Percentiles rank a stretch among this genome's conserved stretches.
phyloP scores from a whole-genome alignment of 257 asterid genomes.

The Verbena officinalis region DNA sequence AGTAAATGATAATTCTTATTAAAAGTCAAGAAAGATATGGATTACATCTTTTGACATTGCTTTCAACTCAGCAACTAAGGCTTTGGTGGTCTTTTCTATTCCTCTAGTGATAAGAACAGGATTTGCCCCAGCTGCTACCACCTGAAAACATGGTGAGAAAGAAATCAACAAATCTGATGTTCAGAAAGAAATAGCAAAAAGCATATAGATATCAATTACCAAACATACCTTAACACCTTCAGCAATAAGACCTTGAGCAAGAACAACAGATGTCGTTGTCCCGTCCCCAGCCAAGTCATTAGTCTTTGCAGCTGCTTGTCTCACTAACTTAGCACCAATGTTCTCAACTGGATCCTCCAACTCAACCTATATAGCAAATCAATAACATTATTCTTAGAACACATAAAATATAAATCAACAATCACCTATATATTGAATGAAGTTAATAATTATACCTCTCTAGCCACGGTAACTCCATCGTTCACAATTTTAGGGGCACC shows the following conservation, averaged over 20 bases:
- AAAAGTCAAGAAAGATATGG: background rate
- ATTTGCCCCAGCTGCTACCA: slow-evolving; percentile 97
- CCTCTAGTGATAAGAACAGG: slow-evolving; percentile 96
- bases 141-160: slow-evolving; percentile 44
- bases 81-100: slow-evolving; percentile 90
- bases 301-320: slow-evolving; percentile 98
- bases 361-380: slow-evolving; percentile 66
- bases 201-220: slow-evolving; percentile 9
- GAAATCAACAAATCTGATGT: background rate
- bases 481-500: slow-evolving; percentile 97
- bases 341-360: slow-evolving; percentile 97
- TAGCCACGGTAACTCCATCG: slow-evolving; percentile 97
- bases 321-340: slow-evolving; percentile 93
- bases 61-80: slow-evolving; percentile 89
- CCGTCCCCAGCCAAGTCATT: slow-evolving; percentile 99
- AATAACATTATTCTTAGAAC: background rate
- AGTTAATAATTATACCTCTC: slow-evolving; percentile 56
- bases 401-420: no score
- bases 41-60: slow-evolving; percentile 86
- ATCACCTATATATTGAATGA: no score
- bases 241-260: slow-evolving; percentile 94
- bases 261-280: slow-evolving; percentile 96
- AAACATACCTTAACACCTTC: slow-evolving; percentile 93
- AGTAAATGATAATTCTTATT: no score
- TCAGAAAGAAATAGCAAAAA: background rate